phyloP scores from a whole-genome alignment of 2,329 filamentous ascomycete species.

The Endocalyx cinctus region DNA sequence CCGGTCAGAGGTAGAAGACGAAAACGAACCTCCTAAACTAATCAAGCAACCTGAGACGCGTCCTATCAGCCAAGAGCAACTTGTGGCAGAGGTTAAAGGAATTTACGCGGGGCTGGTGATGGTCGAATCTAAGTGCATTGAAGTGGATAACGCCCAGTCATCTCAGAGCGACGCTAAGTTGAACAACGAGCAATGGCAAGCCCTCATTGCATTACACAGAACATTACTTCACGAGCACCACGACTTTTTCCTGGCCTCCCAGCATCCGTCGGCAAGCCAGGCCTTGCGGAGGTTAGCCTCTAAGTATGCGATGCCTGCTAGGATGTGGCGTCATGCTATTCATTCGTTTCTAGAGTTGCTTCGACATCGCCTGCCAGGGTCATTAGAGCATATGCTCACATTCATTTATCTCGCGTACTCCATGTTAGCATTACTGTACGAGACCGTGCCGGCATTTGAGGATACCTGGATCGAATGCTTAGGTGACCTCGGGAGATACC shows the following conservation, averaged over 20 bases:
- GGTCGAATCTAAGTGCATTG: conserved; percentile 84
- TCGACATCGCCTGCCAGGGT: conserved; percentile 67
- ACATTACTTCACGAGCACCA: conserved; percentile 79
- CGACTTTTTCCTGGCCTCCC: conserved; percentile 80
- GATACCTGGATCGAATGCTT: conserved; percentile 94
- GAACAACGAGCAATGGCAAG: conserved; percentile 73
- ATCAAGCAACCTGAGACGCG: conserved; percentile 32
- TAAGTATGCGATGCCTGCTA: conserved; percentile 85
- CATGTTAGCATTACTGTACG: conserved; percentile 82
- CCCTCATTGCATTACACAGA: conserved; percentile 74
- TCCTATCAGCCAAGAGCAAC: conserved; percentile 70
- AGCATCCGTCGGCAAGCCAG: conserved; percentile 73
- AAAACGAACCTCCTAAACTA: conserved; percentile 3
- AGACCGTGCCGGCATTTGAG: conserved; percentile 77
- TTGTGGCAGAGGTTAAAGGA: conserved; percentile 75
- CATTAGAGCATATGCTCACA: conserved; percentile 81
- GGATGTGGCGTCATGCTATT: conserved; percentile 94
- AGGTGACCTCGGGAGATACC: conserved; percentile 64
- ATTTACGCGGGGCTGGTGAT: conserved; percentile 81
- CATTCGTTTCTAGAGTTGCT: conserved; percentile 78
- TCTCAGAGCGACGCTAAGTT: conserved; percentile 38
- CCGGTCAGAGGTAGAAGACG: neutral
- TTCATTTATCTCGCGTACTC: conserved; percentile 89
- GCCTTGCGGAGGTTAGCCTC: conserved; percentile 64
- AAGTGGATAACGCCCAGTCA: conserved; percentile 65